Evolutionary conservation across 2,329 filamentous ascomycete genomes (phyloP), one percentile per base, ranked within the genome.

Genomic region (Fusarium nisikadoi): DNA sequence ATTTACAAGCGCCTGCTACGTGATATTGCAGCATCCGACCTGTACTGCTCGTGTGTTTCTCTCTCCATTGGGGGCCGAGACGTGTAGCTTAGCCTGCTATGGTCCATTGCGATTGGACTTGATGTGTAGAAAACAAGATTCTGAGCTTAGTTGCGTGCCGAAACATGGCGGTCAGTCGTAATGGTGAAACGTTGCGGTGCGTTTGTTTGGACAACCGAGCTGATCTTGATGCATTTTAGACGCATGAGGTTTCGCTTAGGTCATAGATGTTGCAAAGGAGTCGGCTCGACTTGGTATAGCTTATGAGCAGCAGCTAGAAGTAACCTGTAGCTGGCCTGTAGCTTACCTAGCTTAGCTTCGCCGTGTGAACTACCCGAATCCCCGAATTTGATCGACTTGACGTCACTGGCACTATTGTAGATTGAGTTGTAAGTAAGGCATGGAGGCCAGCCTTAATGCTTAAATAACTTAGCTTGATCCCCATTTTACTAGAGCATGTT

Each of bases 391-490:
- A 25, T 50, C 23, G n/a, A 35, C 47, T 72, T 53, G 70, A 72
- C 70, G 70, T 72, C 70, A 72, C 62, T 57, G 42, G 50, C 35
- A 65, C 38, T 52, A 39, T 58, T 70, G 39, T 33, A 27, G 17
- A 47, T 53, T 42, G 39, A 59, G 29, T 25, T 19, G 45, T 31
- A 6, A 5, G 11, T 45, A 19, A 33, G 27, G 14, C 10, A 33
- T 23, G 11, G 43, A 49, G 2, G 25, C 42, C 12, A 42, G 41
- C 43, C 36, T 27, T 17, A 41, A 58, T 43, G n/a, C 31, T 70
- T 60, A 72, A 66, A 65, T 47, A 54, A 8, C 23, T 16, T 43
- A 27, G 12, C 14, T 46, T 29, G 38, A 33, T 46, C 47, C 47
- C 35, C 45, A 33, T n/a, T 66, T 33, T 23, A 33, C 17, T 1